Conservation (phyloP, 352 stramenopile species). For the Pythium oligandrum region DNA sequence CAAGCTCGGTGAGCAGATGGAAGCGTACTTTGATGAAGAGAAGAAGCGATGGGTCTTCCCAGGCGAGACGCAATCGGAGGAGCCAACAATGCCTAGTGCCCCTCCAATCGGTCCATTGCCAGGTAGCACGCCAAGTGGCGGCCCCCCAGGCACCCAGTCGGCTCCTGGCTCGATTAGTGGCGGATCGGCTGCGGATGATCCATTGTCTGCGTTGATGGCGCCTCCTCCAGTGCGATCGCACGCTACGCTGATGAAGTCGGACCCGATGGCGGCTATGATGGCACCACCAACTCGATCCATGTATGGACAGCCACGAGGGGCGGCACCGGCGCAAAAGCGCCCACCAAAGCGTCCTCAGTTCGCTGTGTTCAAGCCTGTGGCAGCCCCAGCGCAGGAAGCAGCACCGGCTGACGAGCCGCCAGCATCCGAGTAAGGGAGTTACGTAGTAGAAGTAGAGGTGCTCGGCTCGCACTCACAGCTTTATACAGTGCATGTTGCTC, state of each 20-base stretch:
- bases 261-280: conserved; percentile 85
- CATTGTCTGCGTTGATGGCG: conserved; percentile 78
- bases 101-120: conserved; percentile 63
- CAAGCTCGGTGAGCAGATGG: conserved; percentile 72
- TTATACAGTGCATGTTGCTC: no score
- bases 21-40: conserved; percentile 78
- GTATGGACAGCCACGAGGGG: conserved; percentile 28
- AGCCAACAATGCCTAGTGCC: conserved; percentile 55
- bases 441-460: neutral
- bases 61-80: conserved; percentile 60
- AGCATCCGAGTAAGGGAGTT: conserved; percentile 8
- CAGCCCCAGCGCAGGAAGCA: conserved; percentile 14
- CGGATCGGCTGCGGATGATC: conserved; percentile 37
- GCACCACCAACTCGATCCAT: conserved; percentile 47
- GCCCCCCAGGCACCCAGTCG: conserved; percentile 43
- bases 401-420: conserved; percentile 12
- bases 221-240: conserved; percentile 53
- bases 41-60: conserved; percentile 88
- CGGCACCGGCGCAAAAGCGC: conserved; percentile 24
- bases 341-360: conserved; percentile 78
- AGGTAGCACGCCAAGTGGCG: conserved; percentile 34
- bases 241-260: conserved; percentile 71
- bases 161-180: conserved; percentile 63
- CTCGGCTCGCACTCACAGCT: neutral
- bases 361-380: conserved; percentile 79